Base-by-base conservation (phyloP, 768 basidiomycete species). In the Suillus variegatus region DNA sequence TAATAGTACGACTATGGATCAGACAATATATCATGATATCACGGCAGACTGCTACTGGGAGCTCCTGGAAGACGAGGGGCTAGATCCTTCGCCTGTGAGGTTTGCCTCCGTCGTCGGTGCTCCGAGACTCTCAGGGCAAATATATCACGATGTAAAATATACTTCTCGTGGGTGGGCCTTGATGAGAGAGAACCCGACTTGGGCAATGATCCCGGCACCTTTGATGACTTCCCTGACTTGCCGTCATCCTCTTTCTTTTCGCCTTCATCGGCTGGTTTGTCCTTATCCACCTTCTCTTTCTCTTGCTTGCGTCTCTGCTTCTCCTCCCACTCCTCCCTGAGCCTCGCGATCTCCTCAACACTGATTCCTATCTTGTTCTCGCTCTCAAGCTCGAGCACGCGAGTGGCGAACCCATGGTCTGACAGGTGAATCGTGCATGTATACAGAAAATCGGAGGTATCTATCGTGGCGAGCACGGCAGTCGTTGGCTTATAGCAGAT, bases 381-480 rank as follows among this genome's bases (percentile, higher is more conserved):
- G 85, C 73, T 62, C 72, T 81, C 72, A 74, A 72, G 77, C 79
- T 84, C 70, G 57, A 75, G 78, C 60, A 87, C 77, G 52, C 79
- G 78, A 12, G 79, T 84, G 9, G 91, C 88, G 77, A 97, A 97
- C 25, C 87, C 93, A 35, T 80, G 78, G 74, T 98, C 95, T 7
- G 81, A 79, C 63, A 97, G 85, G 78, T 98, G 96, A n/a, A 78
- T 76, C 1, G 86, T 83, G 73, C 96, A 98, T 0, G 87, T 84
- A 75, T 97, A 97, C 40, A 98, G 64, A 74, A 95, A 97, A 77
- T 97, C 96, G 13, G 85, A 80, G 10, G 91, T 88, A 72, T 92
- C 88, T 67, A 90, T 79, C 4, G 94, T 97, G 25, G 94, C 92
- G 25, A 97, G 86, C 38, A 96, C 95, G 14, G 86, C 92, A 22